Conservation (phyloP, 2,329 filamentous ascomycete genomes). For the Colletotrichum eleusines region DNA sequence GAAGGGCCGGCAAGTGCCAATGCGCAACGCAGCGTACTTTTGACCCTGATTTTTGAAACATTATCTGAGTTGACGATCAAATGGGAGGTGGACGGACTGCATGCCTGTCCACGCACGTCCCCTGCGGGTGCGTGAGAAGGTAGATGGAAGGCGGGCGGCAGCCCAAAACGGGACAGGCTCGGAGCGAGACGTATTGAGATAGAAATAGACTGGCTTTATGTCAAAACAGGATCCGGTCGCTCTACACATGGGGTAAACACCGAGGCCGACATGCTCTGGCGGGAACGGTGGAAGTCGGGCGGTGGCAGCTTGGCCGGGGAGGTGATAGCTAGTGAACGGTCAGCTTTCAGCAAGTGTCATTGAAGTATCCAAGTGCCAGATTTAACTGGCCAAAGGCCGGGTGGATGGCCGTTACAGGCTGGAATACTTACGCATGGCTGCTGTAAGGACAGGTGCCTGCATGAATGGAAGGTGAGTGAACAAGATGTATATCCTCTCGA, state of each 20-base stretch:
- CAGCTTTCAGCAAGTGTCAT: neutral
- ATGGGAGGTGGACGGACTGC: neutral
- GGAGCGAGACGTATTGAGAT: neutral
- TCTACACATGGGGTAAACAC: neutral
- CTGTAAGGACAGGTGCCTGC: conserved; percentile 16
- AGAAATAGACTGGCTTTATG: neutral
- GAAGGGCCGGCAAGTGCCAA: no score
- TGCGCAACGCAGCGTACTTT: neutral
- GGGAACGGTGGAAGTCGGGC: neutral
- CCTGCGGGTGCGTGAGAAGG: neutral
- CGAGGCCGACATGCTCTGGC: neutral
- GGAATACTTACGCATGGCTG: conserved; percentile 9
- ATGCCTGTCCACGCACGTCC: conserved; percentile 1
- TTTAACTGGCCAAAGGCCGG: neutral
- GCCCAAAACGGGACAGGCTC: neutral
- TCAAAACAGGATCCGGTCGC: neutral
- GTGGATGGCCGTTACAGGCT: conserved; percentile 8
- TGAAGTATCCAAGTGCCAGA: neutral
- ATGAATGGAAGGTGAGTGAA: conserved; percentile 16
- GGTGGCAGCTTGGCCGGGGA: neutral
- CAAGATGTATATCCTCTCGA: neutral
- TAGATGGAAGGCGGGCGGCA: neutral
- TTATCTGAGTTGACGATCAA: neutral
- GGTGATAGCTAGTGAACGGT: neutral
- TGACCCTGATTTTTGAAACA: neutral